phyloP scores from a whole-genome alignment of 441 rosid genomes.

The Raphanus hybrid region DNA sequence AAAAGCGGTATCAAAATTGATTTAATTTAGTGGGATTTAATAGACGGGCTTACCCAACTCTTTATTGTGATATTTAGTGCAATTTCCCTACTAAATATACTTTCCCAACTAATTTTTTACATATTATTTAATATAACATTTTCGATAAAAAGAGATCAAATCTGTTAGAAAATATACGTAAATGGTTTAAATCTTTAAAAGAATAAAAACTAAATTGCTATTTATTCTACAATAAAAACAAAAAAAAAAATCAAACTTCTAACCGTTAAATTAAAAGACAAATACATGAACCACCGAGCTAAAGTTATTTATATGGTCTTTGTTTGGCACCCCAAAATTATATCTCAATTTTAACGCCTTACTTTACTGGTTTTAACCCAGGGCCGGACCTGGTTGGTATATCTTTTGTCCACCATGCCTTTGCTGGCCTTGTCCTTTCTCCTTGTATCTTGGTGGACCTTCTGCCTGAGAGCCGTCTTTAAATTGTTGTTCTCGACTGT shows the following conservation, averaged over 20 bases:
- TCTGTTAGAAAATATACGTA: too few species aligned
- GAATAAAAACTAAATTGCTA: too few species aligned
- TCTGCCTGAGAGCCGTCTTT: conserved; percentile 62
- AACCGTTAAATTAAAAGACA: too few species aligned
- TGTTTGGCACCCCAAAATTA: too few species aligned
- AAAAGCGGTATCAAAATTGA: not conserved
- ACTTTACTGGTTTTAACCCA: too few species aligned
- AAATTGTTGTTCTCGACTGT: conserved; percentile 43
- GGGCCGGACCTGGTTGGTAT: conserved; percentile 37
- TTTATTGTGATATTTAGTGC: not conserved
- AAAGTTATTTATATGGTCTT: too few species aligned
- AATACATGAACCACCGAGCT: too few species aligned
- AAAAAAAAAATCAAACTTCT: too few species aligned
- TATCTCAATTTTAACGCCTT: too few species aligned
- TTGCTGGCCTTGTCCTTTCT: conserved; percentile 64
- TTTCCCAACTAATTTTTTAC: not conserved
- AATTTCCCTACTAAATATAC: not conserved
- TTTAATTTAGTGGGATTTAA: not conserved
- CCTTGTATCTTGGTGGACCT: conserved; percentile 62
- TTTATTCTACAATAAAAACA: too few species aligned
- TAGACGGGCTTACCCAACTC: not conserved
- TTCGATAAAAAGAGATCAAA: too few species aligned
- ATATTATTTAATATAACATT: not conserved
- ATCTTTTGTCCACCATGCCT: conserved; percentile 67
- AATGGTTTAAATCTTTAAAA: too few species aligned